These are phyloP conservation scores for Cyamopsis tetragonoloba DNA, from an alignment of 306 rosid species.

Conservation along the genomic window DNA sequence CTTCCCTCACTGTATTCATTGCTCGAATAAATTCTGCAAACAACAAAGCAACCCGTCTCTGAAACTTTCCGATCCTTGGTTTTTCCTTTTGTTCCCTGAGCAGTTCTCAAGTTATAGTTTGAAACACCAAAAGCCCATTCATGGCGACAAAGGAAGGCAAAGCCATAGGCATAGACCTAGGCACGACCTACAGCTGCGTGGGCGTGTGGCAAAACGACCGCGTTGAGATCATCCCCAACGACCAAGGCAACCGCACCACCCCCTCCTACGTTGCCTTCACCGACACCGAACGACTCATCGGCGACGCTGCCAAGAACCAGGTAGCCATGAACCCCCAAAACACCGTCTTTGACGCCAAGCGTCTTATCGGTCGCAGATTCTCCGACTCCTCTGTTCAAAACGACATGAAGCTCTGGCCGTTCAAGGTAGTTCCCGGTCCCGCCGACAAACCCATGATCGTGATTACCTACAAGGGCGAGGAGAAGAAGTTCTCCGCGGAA, in stretches of 20 bases:
- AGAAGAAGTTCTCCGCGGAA: conserved; percentile 56
- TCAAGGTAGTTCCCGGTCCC: conserved; percentile 57
- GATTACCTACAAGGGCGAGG: conserved; percentile 64
- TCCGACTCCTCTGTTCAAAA: conserved; percentile 58
- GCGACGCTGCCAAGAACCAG: conserved; percentile 85
- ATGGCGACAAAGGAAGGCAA: conserved; percentile 78
- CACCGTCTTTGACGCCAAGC: conserved; percentile 84
- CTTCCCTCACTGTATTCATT: not conserved
- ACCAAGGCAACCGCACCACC: conserved; percentile 86
- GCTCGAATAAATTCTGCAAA: not conserved
- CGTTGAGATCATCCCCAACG: conserved; percentile 80
- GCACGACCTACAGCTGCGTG: conserved; percentile 88
- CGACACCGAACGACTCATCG: conserved; percentile 76
- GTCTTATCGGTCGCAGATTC: conserved; percentile 63
- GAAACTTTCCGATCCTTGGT: no score
- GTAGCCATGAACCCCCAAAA: conserved; percentile 84
- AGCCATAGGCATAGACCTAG: conserved; percentile 86
- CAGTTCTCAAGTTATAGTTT: no score
- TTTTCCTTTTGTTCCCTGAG: not conserved
- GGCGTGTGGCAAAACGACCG: conserved; percentile 84
- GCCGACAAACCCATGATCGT: conserved; percentile 74
- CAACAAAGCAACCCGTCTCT: not conserved
- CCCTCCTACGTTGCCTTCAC: conserved; percentile 92
- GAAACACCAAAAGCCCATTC: no score
- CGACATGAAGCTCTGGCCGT: conserved; percentile 91